These are phyloP conservation scores for Ustilaginoidea virens DNA, from an alignment of 2,329 filamentous ascomycete genomes.

Conservation along the genomic window DNA sequence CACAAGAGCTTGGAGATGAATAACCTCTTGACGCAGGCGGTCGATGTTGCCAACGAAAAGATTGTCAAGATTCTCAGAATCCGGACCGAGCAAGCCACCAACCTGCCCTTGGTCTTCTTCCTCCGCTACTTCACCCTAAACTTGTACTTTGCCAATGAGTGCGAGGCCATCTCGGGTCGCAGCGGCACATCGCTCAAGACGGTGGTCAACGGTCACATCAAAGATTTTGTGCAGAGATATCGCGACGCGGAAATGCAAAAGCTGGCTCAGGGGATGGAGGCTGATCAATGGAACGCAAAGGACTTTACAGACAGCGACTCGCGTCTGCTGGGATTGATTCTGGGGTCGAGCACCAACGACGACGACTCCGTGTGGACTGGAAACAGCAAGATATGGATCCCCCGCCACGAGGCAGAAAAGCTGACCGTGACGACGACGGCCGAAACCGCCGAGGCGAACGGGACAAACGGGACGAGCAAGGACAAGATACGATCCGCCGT, in stretches of 20 bases:
- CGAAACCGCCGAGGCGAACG: constrained; percentile 16
- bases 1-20: constrained; percentile 64
- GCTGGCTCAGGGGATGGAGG: constrained; percentile 62
- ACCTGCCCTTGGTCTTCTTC: constrained; percentile 53
- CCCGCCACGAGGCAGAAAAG: constrained; percentile 23
- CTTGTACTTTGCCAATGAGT: constrained; percentile 71
- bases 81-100: constrained; percentile 55
- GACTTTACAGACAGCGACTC: constrained; percentile 54
- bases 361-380: constrained; percentile 54
- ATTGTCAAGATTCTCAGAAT: constrained; percentile 64
- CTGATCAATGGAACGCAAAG: constrained; percentile 63
- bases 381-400: constrained; percentile 41
- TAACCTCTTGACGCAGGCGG: constrained; percentile 62
- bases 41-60: constrained; percentile 67
- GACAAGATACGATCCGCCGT: constrained; percentile 55
- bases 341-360: constrained; percentile 54
- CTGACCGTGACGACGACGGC: constrained; percentile 17
- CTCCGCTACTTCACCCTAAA: constrained; percentile 73
- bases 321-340: constrained; percentile 44
- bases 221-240: constrained; percentile 58
- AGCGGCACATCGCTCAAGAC: constrained; percentile 63
- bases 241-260: constrained; percentile 59
- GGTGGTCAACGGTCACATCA: constrained; percentile 69
- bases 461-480: constrained; percentile 37
- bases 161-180: constrained; percentile 68